These are phyloP conservation scores for Ascochyta viciae-villosae DNA, from an alignment of 2,329 filamentous ascomycete genomes.

Conservation along the genomic window DNA sequence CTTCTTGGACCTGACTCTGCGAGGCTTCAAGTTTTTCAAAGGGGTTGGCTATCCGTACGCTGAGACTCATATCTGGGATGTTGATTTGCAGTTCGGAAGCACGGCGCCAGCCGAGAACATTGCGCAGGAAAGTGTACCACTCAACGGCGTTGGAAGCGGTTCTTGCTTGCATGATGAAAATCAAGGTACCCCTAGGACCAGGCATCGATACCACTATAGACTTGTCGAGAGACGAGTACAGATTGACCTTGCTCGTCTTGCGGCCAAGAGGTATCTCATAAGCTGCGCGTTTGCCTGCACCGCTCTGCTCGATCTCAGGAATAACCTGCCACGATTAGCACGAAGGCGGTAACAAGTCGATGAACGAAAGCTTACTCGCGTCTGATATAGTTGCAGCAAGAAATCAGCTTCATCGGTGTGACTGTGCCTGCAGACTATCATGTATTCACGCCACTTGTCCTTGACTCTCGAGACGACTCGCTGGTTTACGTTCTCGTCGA, in stretches of 20 bases:
- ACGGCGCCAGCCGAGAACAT: constrained; percentile 65
- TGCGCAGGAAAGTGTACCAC: constrained; percentile 72
- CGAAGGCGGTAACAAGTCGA: neutral
- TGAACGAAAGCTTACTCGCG: constrained; percentile 51
- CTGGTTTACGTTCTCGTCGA: constrained; percentile 68
- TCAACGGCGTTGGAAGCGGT: constrained; percentile 69
- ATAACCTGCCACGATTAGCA: constrained; percentile 56
- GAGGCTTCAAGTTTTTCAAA: constrained; percentile 61
- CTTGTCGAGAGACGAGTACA: constrained; percentile 72
- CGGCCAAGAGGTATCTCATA: constrained; percentile 64
- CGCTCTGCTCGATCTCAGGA: constrained; percentile 62
- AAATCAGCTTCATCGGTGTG: constrained; percentile 62
- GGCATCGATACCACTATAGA: constrained; percentile 69
- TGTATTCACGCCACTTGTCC: constrained; percentile 72
- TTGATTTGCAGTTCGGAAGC: constrained; percentile 65
- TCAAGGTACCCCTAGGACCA: constrained; percentile 60
- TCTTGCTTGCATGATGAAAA: constrained; percentile 66
- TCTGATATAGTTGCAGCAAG: constrained; percentile 67
- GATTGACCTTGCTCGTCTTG: constrained; percentile 63
- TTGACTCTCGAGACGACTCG: constrained; percentile 64
- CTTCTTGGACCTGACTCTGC: constrained; percentile 50
- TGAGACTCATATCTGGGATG: constrained; percentile 68
- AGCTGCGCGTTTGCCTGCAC: constrained; percentile 61
- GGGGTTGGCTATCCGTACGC: constrained; percentile 65
- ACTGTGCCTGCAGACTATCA: constrained; percentile 66